A percentile compares a stretch with the other conserved stretches of the same genome.
phyloP scores from a whole-genome alignment of 1,284 basidiomycete species.

The Austropuccinia psidii region DNA sequence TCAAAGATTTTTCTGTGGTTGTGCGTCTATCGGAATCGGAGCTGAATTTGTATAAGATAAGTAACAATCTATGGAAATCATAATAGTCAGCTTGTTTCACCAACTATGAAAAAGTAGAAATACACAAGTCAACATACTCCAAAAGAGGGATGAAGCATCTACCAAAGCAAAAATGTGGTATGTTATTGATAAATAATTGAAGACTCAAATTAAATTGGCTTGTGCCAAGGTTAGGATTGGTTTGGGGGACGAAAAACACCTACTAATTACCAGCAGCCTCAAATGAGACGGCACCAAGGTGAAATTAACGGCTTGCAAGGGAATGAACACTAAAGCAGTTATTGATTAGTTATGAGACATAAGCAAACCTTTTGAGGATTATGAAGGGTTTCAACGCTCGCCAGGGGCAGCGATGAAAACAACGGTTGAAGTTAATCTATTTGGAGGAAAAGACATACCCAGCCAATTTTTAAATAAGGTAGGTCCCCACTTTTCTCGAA shows the following conservation, averaged over 20 bases:
- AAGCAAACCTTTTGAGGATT: no score
- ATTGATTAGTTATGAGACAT: no score
- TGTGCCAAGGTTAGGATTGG: neutral
- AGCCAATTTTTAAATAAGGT: slow-evolving; percentile 33
- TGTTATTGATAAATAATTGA: neutral
- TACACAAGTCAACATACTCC: slow-evolving; percentile 17
- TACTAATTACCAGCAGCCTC: slow-evolving; percentile 26
- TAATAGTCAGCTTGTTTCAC: neutral
- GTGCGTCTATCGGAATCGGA: neutral
- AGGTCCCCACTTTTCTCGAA: slow-evolving; percentile 32
- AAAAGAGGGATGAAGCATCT: slow-evolving; percentile 30
- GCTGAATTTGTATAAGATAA: slow-evolving; percentile 27
- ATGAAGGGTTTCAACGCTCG: neutral
- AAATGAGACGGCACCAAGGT: slow-evolving; percentile 21
- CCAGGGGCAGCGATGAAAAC: neutral
- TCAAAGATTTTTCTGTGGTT: neutral
- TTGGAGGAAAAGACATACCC: neutral
- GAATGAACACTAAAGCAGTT: slow-evolving; percentile 17
- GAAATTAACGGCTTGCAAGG: slow-evolving; percentile 30
- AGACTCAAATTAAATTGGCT: neutral
- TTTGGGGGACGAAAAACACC: neutral
- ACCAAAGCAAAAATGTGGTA: neutral
- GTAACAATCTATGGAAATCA: slow-evolving; percentile 11
- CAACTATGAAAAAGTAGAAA: neutral
- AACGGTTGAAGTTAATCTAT: neutral